Percentiles rank a stretch among this genome's conserved stretches.
phyloP scores from a whole-genome alignment of 192 early-diverging fungal species.

The Bifiguratus adelaidae region DNA sequence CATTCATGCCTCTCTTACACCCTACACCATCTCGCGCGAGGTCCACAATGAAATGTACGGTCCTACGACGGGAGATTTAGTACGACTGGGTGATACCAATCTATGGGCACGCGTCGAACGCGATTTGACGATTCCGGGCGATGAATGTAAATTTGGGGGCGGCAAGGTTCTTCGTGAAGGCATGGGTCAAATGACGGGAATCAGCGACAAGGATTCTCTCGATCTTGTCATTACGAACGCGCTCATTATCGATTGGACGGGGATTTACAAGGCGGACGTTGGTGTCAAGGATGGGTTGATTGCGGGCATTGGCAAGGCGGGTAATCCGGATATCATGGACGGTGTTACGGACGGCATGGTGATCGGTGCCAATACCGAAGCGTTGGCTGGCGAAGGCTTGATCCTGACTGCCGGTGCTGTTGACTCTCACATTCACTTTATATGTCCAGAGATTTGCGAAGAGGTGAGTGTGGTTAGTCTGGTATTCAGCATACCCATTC shows the following conservation, averaged over 20 bases:
- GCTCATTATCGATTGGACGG: constrained; percentile 84
- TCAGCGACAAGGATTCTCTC: constrained; percentile 59
- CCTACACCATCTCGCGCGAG: constrained; percentile 61
- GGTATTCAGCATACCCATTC: neutral
- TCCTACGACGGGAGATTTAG: constrained; percentile 83
- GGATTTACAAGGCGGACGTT: constrained; percentile 97
- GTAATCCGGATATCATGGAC: constrained; percentile 96
- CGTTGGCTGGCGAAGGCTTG: constrained; percentile 79
- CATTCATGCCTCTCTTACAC: too few relatives aligned
- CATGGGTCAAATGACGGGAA: constrained; percentile 78
- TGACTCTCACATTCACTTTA: constrained; percentile 93
- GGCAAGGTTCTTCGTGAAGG: constrained; percentile 92
- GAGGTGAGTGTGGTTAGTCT: constrained; percentile 45
- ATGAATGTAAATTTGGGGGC: constrained; percentile 95
- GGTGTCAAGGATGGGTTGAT: constrained; percentile 83
- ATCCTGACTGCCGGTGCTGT: constrained; percentile 92
- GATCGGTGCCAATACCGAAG: constrained; percentile 84
- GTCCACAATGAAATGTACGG: constrained; percentile 88
- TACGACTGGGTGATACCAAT: constrained; percentile 79
- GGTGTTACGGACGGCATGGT: constrained; percentile 83
- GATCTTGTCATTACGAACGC: constrained; percentile 96
- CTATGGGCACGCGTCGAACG: constrained; percentile 81
- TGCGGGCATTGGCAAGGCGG: constrained; percentile 91
- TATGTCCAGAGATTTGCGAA: constrained; percentile 81
- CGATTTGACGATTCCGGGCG: constrained; percentile 86